These are phyloP conservation scores for Geranium brycei DNA, from an alignment of 345 rosid species.

Conservation along the genomic window DNA sequence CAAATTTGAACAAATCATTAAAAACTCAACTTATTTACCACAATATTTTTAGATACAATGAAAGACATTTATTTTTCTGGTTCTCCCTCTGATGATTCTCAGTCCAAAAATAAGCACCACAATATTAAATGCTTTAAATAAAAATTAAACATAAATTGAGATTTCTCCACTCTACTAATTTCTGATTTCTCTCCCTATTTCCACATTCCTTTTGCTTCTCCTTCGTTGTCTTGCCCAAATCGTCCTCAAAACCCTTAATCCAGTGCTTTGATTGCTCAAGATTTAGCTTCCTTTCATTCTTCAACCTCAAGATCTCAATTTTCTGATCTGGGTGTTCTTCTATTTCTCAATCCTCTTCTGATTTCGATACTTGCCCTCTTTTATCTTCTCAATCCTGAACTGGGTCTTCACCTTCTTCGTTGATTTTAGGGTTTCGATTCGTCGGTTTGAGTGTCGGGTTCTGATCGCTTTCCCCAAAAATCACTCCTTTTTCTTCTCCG, in stretches of 20 bases:
- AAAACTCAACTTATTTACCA: too few relatives aligned
- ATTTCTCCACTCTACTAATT: neutral
- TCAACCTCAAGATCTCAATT: neutral
- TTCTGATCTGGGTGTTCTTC: neutral
- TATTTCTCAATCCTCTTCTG: neutral
- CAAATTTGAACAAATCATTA: too few relatives aligned
- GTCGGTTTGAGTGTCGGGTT: conserved; percentile 6
- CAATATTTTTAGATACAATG: too few relatives aligned
- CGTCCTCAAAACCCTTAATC: neutral
- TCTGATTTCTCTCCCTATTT: neutral
- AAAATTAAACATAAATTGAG: too few relatives aligned
- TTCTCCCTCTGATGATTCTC: too few relatives aligned
- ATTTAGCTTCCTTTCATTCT: neutral
- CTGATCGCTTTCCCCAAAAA: conserved; percentile 4
- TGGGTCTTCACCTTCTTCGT: neutral
- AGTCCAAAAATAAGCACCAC: too few relatives aligned
- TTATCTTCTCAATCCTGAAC: neutral
- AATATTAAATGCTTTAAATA: too few relatives aligned
- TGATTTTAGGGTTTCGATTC: neutral
- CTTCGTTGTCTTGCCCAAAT: neutral
- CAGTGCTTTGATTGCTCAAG: neutral
- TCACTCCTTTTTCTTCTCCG: neutral
- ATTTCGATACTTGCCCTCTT: neutral
- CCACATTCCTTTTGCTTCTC: neutral
- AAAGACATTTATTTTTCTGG: too few relatives aligned